These are phyloP conservation scores for Phellinidium pouzarii DNA, from an alignment of 1,284 basidiomycete genomes.

Conservation along the genomic window DNA sequence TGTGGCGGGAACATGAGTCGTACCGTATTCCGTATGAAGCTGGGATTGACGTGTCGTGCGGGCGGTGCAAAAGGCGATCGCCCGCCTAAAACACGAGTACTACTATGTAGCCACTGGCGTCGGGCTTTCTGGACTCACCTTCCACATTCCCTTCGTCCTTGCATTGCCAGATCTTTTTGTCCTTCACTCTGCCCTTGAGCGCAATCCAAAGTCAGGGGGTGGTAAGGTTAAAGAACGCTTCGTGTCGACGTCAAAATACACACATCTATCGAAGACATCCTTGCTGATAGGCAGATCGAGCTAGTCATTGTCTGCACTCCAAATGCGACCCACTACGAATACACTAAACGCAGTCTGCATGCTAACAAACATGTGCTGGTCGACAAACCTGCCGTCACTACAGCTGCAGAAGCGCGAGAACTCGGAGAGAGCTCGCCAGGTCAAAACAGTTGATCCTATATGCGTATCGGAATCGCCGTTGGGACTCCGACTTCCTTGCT, in stretches of 20 bases:
- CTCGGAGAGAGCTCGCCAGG: slow-evolving; percentile 61
- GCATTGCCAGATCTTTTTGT: slow-evolving; percentile 69
- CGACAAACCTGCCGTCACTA: slow-evolving; percentile 79
- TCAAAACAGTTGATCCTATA: slow-evolving; percentile 63
- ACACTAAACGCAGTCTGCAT: slow-evolving; percentile 56
- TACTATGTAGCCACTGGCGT: slow-evolving; percentile 56
- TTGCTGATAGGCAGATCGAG: slow-evolving; percentile 55
- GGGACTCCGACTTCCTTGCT: slow-evolving; percentile 79
- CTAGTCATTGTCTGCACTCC: slow-evolving; percentile 72
- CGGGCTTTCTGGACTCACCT: slow-evolving; percentile 68
- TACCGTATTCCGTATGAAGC: no score
- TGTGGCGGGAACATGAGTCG: no score
- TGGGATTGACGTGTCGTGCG: background rate
- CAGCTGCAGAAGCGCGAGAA: slow-evolving; percentile 57
- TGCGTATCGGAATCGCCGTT: slow-evolving; percentile 78
- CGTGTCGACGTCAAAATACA: slow-evolving; percentile 50
- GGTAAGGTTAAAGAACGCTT: slow-evolving; percentile 61
- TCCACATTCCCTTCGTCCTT: slow-evolving; percentile 75
- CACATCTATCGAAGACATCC: slow-evolving; percentile 46
- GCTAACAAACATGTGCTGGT: slow-evolving; percentile 80
- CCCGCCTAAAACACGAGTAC: background rate
- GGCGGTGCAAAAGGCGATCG: no score
- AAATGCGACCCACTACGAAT: slow-evolving; percentile 72
- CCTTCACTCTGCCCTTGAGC: slow-evolving; percentile 60
- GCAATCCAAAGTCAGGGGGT: slow-evolving; percentile 50